Evolutionary conservation across 2,329 filamentous ascomycete species (phyloP), one percentile per base, ranked within the genome.

Genomic region (Fonsecaea pedrosoi): DNA sequence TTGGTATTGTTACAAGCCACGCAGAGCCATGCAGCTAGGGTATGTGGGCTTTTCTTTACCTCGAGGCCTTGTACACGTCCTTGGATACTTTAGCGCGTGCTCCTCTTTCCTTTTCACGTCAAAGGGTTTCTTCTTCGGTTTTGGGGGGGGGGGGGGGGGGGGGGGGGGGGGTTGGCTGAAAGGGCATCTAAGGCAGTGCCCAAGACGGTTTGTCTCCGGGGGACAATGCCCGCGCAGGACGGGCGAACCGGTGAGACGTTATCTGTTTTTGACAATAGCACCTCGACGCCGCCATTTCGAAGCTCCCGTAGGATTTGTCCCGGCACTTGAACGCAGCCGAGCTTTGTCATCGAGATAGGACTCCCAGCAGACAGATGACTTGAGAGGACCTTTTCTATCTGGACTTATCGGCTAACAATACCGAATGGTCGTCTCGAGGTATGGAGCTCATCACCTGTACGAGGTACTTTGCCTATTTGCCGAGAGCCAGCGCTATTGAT

Each of bases 201-300:
- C 18, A 50, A 21, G 18, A 21, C 45, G 45, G 45, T 50, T 50
- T 50, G 18, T 50, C 45, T 7, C 45, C 45, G 45, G 45, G 45
- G 45, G 45, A 48, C 45, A 25, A 25, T 25, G 45, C 45, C 45
- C 18, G 45, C 18, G 45, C 45, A 50, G 45, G 18, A 50, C 18
- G 15, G 18, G 45, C 45, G 45, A 50, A n/a, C 45, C 2, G 45
- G 45, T 10, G 45, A 50, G 45, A 21, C 45, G 45, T 10, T 42
- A 10, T 50, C 45, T 50, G 45, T 21, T 21, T 50, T 50, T 50
- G 12, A 50, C 45, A 21, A 10, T 38, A n/a, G 3, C 45, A 12
- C 7, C 45, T 50, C 13, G 45, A 50, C 15, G 45, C 15, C 45
- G 8, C 18, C 21, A 12, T 9, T 9, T 21, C 25, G 25, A 25